Percentiles rank a stretch among this genome's conserved stretches.
These are phyloP conservation scores for Xerocomellus intermedius DNA, from an alignment of 768 basidiomycete genomes.

Conservation along the genomic window DNA sequence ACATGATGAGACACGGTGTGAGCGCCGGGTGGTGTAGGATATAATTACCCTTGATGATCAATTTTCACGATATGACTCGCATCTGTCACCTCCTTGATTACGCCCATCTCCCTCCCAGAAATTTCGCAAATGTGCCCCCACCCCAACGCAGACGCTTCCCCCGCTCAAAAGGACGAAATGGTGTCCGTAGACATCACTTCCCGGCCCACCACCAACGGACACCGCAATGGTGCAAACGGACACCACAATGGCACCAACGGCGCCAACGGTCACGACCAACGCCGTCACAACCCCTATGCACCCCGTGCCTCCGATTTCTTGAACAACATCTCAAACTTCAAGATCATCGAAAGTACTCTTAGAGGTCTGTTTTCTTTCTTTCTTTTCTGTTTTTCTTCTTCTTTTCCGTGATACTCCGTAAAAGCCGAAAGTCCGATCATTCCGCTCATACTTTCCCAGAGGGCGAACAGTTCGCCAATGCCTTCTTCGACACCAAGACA, in stretches of 20 bases:
- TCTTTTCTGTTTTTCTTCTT: not conserved
- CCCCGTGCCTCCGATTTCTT: slow-evolving; percentile 90
- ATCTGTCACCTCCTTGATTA: not conserved
- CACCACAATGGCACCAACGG: slow-evolving; percentile 39
- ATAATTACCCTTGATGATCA: not conserved
- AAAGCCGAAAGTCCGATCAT: slow-evolving; percentile 15
- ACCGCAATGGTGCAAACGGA: slow-evolving; percentile 40
- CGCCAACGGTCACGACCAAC: slow-evolving; percentile 37
- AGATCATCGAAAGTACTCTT: slow-evolving; percentile 95
- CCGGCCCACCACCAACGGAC: slow-evolving; percentile 42
- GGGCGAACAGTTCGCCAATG: slow-evolving; percentile 99
- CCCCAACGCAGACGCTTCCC: slow-evolving; percentile 47
- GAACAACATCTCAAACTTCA: slow-evolving; percentile 90
- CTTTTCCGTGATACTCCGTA: not conserved
- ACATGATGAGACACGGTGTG: slow-evolving; percentile 81
- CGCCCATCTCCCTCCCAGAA: not conserved
- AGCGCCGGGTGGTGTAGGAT: slow-evolving; percentile 58
- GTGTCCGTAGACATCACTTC: slow-evolving; percentile 52
- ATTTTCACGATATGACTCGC: slow-evolving; percentile 13
- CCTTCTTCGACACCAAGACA: slow-evolving; percentile 99
- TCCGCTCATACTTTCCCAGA: slow-evolving; percentile 46
- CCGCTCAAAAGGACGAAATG: slow-evolving; percentile 57
- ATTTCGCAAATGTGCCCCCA: slow-evolving; percentile 48
- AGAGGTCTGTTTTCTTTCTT: slow-evolving; percentile 56
- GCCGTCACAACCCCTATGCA: slow-evolving; percentile 74